Base-by-base conservation (phyloP, 257 asterid genomes). In the Verbena officinalis region DNA sequence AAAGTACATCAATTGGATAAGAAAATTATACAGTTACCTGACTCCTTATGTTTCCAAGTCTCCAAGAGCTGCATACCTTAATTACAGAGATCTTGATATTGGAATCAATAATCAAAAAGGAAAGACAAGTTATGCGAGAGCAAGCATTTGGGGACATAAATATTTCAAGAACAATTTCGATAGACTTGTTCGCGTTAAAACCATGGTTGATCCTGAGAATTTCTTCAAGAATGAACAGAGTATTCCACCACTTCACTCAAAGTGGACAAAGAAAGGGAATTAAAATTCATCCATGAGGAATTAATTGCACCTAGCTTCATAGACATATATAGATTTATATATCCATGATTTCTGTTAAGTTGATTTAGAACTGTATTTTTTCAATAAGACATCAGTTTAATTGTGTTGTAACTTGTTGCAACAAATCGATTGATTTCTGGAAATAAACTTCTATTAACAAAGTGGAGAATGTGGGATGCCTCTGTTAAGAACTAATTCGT, bases 41-140 rank as follows among this genome's bases (percentile, higher is more conserved):
- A 20, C 69, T n/a, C 64, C 77, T 31, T 73, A 40, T 19, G 77
- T 52, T 31, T 51, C 77, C 4, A 59, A 22, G 4, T 7, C 0
- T 15, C 77, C 73, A 1, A 53, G 77, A 48, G 21, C 16, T 0
- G 74, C 73, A 9, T 73, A 60, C 11, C 0, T 73, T 31, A 67
- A 63, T 53, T 71, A 63, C 40, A 62, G 60, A 48, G 75, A 71
- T 54, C 70, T 71, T 11, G 75, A 71, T 17, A 1, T 67, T 1
- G 78, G 78, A 22, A 60, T 54, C 0, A 73, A 36, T 5, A 23
- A 44, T 9, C n/a, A 27, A 27, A 27, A 20, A 0, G 78, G 78
- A 1, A 20, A 36, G 1, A 67, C 66, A 1, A 67, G 70, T 10
- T 54, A 60, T 12, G 56, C 33, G 1, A 45, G 30, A 24, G 78